These are phyloP conservation scores for Comarum palustre DNA, from an alignment of 306 rosid species.

Conservation along the genomic window DNA sequence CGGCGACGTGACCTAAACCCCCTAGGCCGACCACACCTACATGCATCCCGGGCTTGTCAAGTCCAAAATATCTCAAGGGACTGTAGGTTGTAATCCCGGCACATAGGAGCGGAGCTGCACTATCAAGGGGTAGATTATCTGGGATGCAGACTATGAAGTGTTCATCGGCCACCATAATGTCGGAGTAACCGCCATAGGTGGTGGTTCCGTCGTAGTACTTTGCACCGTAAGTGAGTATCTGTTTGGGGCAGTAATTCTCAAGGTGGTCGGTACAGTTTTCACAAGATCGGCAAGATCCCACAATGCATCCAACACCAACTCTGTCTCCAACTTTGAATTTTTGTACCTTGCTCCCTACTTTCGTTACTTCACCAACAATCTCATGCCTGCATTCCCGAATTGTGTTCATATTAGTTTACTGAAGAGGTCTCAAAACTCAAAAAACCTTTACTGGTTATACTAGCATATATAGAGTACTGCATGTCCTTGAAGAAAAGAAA, in stretches of 20 bases:
- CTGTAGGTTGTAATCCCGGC: slow-evolving; percentile 21
- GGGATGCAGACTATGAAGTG: neutral
- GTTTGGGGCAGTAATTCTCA: slow-evolving; percentile 1
- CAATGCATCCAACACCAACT: slow-evolving; percentile 15
- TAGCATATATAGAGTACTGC: no score
- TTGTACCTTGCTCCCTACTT: slow-evolving; percentile 15
- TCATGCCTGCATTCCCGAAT: slow-evolving; percentile 13
- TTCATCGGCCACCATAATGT: slow-evolving; percentile 4
- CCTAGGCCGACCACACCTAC: slow-evolving; percentile 13
- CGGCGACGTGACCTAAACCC: slow-evolving; percentile 5
- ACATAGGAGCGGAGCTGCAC: slow-evolving; percentile 11
- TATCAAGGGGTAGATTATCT: neutral
- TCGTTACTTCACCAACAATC: slow-evolving; percentile 16
- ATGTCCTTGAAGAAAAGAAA: no score
- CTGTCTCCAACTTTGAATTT: slow-evolving; percentile 20
- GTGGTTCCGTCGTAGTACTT: slow-evolving; percentile 11
- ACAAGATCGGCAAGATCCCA: slow-evolving; percentile 11
- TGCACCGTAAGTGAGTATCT: neutral
- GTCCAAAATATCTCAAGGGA: slow-evolving; percentile 11
- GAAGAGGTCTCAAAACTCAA: no score
- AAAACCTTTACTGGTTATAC: no score
- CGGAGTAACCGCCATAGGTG: slow-evolving; percentile 12
- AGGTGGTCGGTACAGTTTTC: neutral
- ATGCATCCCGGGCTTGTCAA: neutral
- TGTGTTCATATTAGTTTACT: neutral